Evolutionary conservation across 768 basidiomycete species (phyloP), one percentile per base, ranked within the genome.

Genomic region (Thelephora ganbajun): DNA sequence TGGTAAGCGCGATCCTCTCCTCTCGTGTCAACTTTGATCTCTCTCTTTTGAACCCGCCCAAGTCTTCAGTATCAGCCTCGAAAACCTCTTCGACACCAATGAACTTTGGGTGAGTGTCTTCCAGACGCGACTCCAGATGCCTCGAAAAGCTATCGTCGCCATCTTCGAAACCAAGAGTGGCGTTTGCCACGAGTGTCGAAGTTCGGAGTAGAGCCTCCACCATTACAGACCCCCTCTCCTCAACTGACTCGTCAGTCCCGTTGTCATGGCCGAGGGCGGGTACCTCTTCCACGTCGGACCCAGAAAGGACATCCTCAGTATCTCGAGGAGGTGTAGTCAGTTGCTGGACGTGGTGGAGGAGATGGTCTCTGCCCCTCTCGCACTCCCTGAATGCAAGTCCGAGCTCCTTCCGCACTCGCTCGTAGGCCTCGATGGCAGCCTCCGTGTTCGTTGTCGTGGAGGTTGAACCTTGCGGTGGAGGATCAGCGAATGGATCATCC

Each of bases 71-170:
- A 4, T 85, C 83, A 1, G 75, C 77, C 57, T 89, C 87, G 53
- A 79, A 91, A n/a, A 91, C 84, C 57, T 87, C 84, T 56, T 90
- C 87, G 44, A 77, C 72, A 12, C 84, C 86, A 0, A 70, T 74
- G 6, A 74, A 70, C 1, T 80, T 80, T 2, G 85, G 63, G 53
- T 79, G 73, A 35, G 69, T 59, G 2, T 74, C 61, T 3, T 75
- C 72, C 5, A 76, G 60, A 3, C 70, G 61, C 9, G 73, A 55
- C 19, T 83, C 60, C 5, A 83, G 63, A 59, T 79, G 80, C 11
- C 68, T 53, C 13, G 70, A 73, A 5, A 67, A 77, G 52, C 83
- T 80, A 2, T 53, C 64, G 30, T 61, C 63, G 5, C 57, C 62
- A 12, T 55, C 60, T 12, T 57, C 56, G 13, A 57, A 58, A 33